Conservation (phyloP, 441 rosid species). For the Lepidium campestre region DNA sequence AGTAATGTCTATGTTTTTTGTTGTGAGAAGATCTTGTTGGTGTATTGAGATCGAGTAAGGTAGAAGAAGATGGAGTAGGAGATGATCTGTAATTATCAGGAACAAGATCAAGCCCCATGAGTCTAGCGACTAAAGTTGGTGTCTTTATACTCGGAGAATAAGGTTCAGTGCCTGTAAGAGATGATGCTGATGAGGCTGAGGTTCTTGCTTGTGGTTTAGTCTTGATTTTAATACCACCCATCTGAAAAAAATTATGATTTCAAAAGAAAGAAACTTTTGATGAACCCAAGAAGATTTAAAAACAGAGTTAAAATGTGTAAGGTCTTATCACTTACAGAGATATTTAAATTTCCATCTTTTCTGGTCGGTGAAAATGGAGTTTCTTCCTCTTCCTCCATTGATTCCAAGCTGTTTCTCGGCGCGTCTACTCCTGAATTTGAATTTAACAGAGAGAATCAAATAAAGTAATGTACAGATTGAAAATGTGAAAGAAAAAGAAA, state of each 20-base stretch:
- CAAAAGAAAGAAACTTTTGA: conserved; percentile 8
- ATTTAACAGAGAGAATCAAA: background rate
- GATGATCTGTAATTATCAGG: conserved; percentile 51
- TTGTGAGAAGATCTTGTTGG: conserved; percentile 15
- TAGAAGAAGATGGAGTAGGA: conserved; percentile 40
- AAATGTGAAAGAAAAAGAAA: background rate
- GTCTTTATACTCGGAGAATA: conserved; percentile 70
- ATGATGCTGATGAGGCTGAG: conserved; percentile 9
- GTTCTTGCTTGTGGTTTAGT: conserved; percentile 41
- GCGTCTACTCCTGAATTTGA: conserved; percentile 57
- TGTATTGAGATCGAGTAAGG: conserved; percentile 24
- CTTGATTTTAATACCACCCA: conserved; percentile 68
- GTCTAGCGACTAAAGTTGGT: conserved; percentile 81
- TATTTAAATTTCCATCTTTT: conserved; percentile 36
- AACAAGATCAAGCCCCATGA: conserved; percentile 92
- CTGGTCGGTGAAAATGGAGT: conserved; percentile 31
- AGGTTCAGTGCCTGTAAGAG: conserved; percentile 13
- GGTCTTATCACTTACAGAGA: conserved; percentile 40
- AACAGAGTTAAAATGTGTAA: background rate
- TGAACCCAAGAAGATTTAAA: conserved; percentile 26
- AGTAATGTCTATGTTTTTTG: conserved; percentile 26
- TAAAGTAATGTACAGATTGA: background rate
- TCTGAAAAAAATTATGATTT: conserved; percentile 31
- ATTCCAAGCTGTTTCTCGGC: conserved; percentile 81
- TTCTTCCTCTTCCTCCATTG: conserved; percentile 33